These are phyloP conservation scores for Inosperma sp. DNA, from an alignment of 768 basidiomycete genomes.

Conservation along the genomic window DNA sequence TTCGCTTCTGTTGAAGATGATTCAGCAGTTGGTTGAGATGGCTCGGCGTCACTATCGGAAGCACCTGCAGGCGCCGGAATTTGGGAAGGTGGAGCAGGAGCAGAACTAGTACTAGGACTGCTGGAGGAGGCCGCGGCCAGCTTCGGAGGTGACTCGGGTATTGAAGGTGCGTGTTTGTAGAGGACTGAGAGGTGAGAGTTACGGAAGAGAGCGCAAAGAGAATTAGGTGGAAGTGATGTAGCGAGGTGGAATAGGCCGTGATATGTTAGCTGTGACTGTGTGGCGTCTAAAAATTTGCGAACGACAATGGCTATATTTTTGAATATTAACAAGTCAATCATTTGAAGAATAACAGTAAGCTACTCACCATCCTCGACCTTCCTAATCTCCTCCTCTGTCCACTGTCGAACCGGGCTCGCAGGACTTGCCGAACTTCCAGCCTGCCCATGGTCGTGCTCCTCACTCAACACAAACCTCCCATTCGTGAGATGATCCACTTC, in stretches of 20 bases:
- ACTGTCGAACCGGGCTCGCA: constrained; percentile 23
- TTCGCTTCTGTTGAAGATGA: not conserved
- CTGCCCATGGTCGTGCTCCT: constrained; percentile 19
- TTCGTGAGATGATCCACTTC: constrained; percentile 73
- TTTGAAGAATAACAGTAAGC: too few relatives aligned
- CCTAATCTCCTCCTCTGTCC: constrained; percentile 49
- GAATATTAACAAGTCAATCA: not conserved
- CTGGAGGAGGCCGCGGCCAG: not conserved
- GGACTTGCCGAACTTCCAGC: constrained; percentile 23
- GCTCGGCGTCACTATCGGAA: not conserved
- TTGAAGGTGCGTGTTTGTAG: constrained; percentile 47
- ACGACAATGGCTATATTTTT: constrained; percentile 54
- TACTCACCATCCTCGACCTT: constrained; percentile 69
- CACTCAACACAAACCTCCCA: constrained; percentile 51
- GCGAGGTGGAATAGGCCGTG: constrained; percentile 81
- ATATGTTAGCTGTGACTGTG: constrained; percentile 83
- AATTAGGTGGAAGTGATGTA: constrained; percentile 47
- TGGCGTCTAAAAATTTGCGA: constrained; percentile 62
- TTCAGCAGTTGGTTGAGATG: not conserved
- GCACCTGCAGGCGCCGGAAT: not conserved
- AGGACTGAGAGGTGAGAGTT: constrained; percentile 88
- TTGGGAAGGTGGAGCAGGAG: constrained; percentile 3
- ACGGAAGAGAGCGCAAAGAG: constrained; percentile 79
- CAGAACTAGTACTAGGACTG: constrained; percentile 4
- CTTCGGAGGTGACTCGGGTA: constrained; percentile 2